These are phyloP conservation scores for Tetrahymena elliotti DNA, from an alignment of 73 alveolate species.

Conservation along the genomic window DNA sequence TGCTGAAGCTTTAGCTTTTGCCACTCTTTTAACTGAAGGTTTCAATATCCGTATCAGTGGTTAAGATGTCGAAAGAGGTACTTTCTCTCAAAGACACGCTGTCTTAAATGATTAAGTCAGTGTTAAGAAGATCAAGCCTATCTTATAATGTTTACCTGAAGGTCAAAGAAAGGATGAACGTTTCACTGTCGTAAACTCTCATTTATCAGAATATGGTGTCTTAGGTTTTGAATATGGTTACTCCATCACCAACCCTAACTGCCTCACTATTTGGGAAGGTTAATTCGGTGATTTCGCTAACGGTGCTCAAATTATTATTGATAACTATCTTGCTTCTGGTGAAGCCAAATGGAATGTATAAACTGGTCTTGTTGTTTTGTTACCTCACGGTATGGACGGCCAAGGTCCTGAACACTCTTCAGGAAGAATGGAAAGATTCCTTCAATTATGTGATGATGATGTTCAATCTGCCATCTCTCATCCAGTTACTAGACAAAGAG, in stretches of 20 bases:
- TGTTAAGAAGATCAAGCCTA: slow-evolving; percentile 42
- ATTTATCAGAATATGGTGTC: slow-evolving; percentile 52
- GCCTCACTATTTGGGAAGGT: slow-evolving; percentile 80
- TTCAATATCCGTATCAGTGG: slow-evolving; percentile 77
- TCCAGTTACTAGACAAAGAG: slow-evolving; percentile 13
- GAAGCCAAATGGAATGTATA: slow-evolving; percentile 80
- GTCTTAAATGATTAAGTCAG: slow-evolving; percentile 57
- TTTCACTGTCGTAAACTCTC: slow-evolving; percentile 46
- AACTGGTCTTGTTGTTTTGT: slow-evolving; percentile 57
- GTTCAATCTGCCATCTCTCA: slow-evolving; percentile 46
- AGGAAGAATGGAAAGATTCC: slow-evolving; percentile 76
- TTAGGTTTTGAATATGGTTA: slow-evolving; percentile 85
- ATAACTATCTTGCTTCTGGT: slow-evolving; percentile 62
- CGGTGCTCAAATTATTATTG: slow-evolving; percentile 76
- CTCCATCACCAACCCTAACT: slow-evolving; percentile 72
- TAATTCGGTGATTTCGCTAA: slow-evolving; percentile 83
- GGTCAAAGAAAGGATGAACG: slow-evolving; percentile 3
- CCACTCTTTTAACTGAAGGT: slow-evolving; percentile 79
- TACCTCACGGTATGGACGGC: slow-evolving; percentile 90
- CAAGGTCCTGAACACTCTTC: slow-evolving; percentile 89
- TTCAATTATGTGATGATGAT: slow-evolving; percentile 67
- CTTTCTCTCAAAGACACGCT: slow-evolving; percentile 88
- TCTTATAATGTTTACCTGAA: slow-evolving; percentile 5
- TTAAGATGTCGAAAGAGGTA: slow-evolving; percentile 87
- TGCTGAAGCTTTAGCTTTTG: slow-evolving; percentile 93